A percentile compares a stretch with the other conserved stretches of the same genome.
Evolutionary conservation across 1,139 yeast species (phyloP).

Genomic region (Yamadazyma sp.): DNA sequence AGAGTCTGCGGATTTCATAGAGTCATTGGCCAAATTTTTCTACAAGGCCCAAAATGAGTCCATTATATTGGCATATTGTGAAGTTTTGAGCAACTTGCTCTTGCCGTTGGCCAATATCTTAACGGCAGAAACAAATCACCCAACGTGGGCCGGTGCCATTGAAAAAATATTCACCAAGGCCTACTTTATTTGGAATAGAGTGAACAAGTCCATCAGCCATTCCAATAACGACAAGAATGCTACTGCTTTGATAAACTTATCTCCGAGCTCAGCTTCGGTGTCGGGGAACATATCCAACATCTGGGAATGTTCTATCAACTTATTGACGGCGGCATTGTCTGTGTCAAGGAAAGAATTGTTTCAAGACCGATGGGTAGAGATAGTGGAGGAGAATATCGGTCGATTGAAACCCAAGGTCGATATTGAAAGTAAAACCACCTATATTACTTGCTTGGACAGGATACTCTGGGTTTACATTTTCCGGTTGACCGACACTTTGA

Average conservation of each 20-base stretch:
- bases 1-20: slow-evolving; percentile 87
- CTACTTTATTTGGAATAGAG: slow-evolving; percentile 32
- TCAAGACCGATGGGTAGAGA: slow-evolving; percentile 67
- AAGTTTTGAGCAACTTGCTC: slow-evolving; percentile 71
- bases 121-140: slow-evolving; percentile 95
- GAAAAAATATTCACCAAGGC: slow-evolving; percentile 59
- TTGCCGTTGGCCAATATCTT: slow-evolving; percentile 81
- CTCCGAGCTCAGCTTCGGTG: slow-evolving; percentile 11
- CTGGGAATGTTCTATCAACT: slow-evolving; percentile 73
- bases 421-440: slow-evolving; percentile 58
- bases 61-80: slow-evolving; percentile 77
- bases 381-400: slow-evolving; percentile 54
- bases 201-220: slow-evolving; percentile 12
- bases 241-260: slow-evolving; percentile 14
- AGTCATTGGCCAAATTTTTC: slow-evolving; percentile 83
- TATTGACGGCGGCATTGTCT: slow-evolving; percentile 73
- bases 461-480: slow-evolving; percentile 87
- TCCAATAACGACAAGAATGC: slow-evolving; percentile 7
- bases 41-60: slow-evolving; percentile 62
- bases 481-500: slow-evolving; percentile 84
- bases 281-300: slow-evolving; percentile 32
- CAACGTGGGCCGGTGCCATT: slow-evolving; percentile 88
- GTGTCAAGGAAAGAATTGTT: slow-evolving; percentile 83
- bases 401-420: slow-evolving; percentile 41
- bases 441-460: slow-evolving; percentile 67